Evolutionary conservation across 2,329 filamentous ascomycete species (phyloP), one percentile per base, ranked within the genome.

Genomic region (Pseudogymnoascus sp.): DNA sequence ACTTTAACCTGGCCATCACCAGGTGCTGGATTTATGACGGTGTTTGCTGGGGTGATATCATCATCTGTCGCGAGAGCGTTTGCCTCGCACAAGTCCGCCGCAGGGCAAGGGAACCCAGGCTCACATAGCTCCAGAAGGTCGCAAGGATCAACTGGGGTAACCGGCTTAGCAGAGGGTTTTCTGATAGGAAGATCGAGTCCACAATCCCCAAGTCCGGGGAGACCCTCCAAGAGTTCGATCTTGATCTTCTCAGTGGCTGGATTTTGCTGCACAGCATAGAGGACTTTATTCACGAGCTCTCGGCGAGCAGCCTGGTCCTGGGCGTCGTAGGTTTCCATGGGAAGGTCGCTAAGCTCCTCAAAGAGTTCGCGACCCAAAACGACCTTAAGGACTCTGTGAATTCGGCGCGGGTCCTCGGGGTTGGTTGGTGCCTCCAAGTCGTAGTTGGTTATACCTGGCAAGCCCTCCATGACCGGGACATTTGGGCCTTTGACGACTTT

Each of bases 191-290:
- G 47, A 33, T 4, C 2, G 28, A 54, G 8, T 35, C 47, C 47
- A 54, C 47, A 54, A 28, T 33, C 28, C 16, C 47, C 47, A 20
- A 54, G 47, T 54, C 47, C 28, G 11, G 47, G 28, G 4, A 54
- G 28, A 2, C 47, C 47, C 28, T 54, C 28, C 16, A 54, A 8
- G 9, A 54, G 47, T 33, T 54, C 47, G 9, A 54, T 6, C 9
- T 54, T 54, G 47, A 54, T 54, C 16, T 54, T 54, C 28, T 54
- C 47, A 54, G 47, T 54, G 3, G 28, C 47, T 3, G 47, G 47
- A 28, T 54, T 54, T n/a, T 11, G n/a, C 47, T 20, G 33, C 9
- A 54, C 28, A 8, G 28, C 5, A 3, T 20, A 35, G n/a, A 54
- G n/a, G 3, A 54, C 47, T 33, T 54, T 54, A 18, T 54, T 12